Evolutionary conservation across 1,284 basidiomycete species (phyloP), one percentile per base, ranked within the genome.

Genomic region (Papiliotrema nemorosa): DNA sequence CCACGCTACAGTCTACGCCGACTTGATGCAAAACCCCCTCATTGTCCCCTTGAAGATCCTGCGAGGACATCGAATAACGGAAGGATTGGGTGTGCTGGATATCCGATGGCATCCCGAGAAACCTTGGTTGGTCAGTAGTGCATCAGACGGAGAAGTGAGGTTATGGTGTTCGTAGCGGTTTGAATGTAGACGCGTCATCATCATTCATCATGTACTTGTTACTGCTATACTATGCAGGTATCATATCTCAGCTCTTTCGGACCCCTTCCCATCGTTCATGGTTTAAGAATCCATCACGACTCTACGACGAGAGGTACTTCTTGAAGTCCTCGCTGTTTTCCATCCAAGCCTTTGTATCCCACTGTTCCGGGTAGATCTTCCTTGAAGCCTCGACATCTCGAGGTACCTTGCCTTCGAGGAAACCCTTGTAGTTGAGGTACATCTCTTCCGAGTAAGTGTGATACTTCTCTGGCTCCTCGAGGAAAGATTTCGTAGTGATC

Each of bases 41-140:
- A 92, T 99, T 64, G 94, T 99, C 0, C 96, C 96, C 26, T 79
- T 98, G 64, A 98, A 98, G 77, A 93, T 98, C 53, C 79, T 99
- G 45, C 80, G 90, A 29, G 94, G 92, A 25, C 96, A 98, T 76
- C 78, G 81, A 46, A 77, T 97, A 49, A 82, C 77, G 51, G 88
- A 94, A 27, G 88, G 87, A 1, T 80, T 98, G 37, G 96, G 96
- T 43, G 91, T 97, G 43, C 79, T 98, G 58, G 87, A 91, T 67
- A 78, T 93, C 52, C 83, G 81, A 67, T 99, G 96, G 94, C 87
- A 87, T 58, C 84, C 81, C 50, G 83, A 83, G 59, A 86, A 93
- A 63, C 92, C 96, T 46, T 98, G 94, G 94, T 80, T 97, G 47
- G 81, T 93, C 53, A 91, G 87, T 67, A 86, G 87, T 21, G 96